Conservation (phyloP, 2,329 filamentous ascomycete genomes). For the Aspergillus thermomutatus region DNA sequence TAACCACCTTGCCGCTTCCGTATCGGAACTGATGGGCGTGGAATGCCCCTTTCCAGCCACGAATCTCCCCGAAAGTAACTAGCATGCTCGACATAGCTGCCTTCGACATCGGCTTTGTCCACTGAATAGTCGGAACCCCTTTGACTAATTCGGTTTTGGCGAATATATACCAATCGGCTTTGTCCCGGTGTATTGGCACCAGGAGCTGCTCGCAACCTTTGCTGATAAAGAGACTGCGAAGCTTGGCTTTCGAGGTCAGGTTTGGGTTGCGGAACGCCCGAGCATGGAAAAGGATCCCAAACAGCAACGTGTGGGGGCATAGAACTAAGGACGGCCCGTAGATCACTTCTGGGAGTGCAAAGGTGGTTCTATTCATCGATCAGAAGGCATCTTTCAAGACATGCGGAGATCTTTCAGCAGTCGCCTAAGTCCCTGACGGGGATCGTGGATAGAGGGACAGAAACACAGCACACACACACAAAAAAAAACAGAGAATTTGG, state of each 20-base stretch:
- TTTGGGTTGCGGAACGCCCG: slow-evolving; percentile 10
- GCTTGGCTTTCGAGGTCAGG: slow-evolving; percentile 13
- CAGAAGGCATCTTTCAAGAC: too few species aligned
- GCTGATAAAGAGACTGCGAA: slow-evolving; percentile 12
- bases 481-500: slow-evolving; percentile 2
- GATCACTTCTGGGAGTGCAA: slow-evolving; percentile 18
- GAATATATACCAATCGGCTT: slow-evolving; percentile 12
- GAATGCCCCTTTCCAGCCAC: slow-evolving; percentile 6
- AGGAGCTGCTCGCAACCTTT: slow-evolving; percentile 10
- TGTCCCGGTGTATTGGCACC: slow-evolving; percentile 3
- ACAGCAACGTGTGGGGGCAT: slow-evolving; percentile 13
- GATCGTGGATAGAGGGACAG: too few species aligned
- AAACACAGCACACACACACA: too few species aligned
- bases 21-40: slow-evolving; percentile 13
- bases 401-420: too few species aligned
- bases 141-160: slow-evolving; percentile 3
- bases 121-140: neutral
- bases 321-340: slow-evolving; percentile 18
- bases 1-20: slow-evolving; percentile 10
- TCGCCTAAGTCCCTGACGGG: too few species aligned
- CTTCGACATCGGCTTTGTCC: neutral
- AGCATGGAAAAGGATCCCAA: slow-evolving; percentile 15
- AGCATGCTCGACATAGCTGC: neutral
- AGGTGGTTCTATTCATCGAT: slow-evolving; percentile 14
- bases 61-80: slow-evolving; percentile 6